Evolutionary conservation across 805 yeast species (phyloP).

Genomic region (Schizosaccharomyces octosporus): DNA sequence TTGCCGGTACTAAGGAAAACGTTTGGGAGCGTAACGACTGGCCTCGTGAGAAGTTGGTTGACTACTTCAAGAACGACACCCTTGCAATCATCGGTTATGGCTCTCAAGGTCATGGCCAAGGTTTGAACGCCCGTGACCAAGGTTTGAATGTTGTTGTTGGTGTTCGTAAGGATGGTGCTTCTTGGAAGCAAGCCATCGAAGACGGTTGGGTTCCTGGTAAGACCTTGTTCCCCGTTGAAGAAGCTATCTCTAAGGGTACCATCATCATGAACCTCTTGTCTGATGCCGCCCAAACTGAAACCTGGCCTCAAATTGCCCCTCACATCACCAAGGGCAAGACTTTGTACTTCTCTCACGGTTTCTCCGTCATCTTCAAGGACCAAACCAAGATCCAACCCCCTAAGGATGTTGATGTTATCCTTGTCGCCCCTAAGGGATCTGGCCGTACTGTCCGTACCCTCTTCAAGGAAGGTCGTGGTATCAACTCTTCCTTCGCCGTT

Average conservation of each 20-base stretch:
- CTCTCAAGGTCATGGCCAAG: conserved; percentile 99
- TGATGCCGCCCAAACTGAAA: conserved; percentile 98
- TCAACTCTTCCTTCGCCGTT: conserved; percentile 97
- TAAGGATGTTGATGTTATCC: conserved; percentile 78
- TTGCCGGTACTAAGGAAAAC: conserved; percentile 79
- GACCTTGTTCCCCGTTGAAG: conserved; percentile 82
- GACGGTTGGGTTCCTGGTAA: conserved; percentile 99
- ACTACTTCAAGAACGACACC: conserved; percentile 94
- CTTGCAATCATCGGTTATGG: conserved; percentile 97
- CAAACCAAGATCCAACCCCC: conserved; percentile 93
- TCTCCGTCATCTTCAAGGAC: conserved; percentile 96
- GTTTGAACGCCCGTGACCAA: conserved; percentile 95
- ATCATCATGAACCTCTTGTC: conserved; percentile 92
- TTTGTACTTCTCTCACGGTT: conserved; percentile 96
- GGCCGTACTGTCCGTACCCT: conserved; percentile 98
- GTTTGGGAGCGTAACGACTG: conserved; percentile 91
- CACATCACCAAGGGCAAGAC: conserved; percentile 91
- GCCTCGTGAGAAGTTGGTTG: conserved; percentile 90
- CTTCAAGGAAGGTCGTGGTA: conserved; percentile 99
- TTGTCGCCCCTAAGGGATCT: conserved; percentile 99
- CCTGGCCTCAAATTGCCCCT: conserved; percentile 75
- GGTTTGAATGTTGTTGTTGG: conserved; percentile 94
- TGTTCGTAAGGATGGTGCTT: conserved; percentile 95
- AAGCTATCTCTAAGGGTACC: conserved; percentile 82
- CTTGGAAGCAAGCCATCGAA: conserved; percentile 98